A percentile compares a stretch with the other conserved stretches of the same genome.
Conservation (phyloP, 2,329 filamentous ascomycete species). For the Colletotrichum agaves region DNA sequence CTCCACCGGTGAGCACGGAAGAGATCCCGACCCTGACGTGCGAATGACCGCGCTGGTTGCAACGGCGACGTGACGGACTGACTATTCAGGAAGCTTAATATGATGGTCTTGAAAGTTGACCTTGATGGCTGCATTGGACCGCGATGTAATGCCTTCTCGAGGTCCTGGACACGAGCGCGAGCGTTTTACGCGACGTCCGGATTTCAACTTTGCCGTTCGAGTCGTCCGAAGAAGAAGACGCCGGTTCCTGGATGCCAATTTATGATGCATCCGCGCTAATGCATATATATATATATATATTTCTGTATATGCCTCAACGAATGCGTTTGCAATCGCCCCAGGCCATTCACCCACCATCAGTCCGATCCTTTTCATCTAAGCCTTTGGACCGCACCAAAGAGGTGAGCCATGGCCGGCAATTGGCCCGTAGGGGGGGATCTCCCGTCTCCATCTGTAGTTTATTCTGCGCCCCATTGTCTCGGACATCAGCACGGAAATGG, state of each 20-base stretch:
- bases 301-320: conserved; percentile 10
- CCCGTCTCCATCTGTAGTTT: conserved; percentile 28
- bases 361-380: neutral
- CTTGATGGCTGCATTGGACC: neutral
- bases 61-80: neutral
- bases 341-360: conserved; percentile 4
- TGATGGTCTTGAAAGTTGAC: neutral
- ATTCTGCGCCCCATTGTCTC: conserved; percentile 17
- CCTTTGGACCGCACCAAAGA: neutral
- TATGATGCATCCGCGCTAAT: conserved; percentile 8
- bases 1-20: conserved; percentile 22
- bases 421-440: conserved; percentile 23
- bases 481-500: conserved; percentile 25
- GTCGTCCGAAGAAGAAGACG: conserved; percentile 1
- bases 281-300: no score
- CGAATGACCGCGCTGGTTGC: neutral
- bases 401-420: conserved; percentile 16
- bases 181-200: neutral
- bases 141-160: neutral
- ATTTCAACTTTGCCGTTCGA: neutral
- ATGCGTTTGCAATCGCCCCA: neutral
- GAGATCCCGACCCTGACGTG: conserved; percentile 1
- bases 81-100: conserved; percentile 16
- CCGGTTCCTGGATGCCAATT: neutral
- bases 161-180: neutral